Percentiles rank a stretch among this genome's conserved stretches.
Conservation (phyloP, 441 rosid species). For the Metrosideros polymorpha region DNA sequence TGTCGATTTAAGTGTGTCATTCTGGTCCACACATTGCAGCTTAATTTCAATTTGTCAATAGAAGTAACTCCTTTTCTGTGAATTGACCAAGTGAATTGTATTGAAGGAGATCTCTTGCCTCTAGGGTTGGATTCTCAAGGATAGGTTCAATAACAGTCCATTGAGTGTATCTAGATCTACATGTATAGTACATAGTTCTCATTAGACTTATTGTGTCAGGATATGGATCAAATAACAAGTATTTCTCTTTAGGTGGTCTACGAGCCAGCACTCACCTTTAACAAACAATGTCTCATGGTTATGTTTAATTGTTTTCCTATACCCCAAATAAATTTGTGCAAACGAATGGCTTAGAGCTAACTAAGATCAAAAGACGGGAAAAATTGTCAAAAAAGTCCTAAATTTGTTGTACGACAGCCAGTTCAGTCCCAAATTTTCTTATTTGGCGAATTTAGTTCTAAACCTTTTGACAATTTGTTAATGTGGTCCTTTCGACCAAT, state of each 20-base stretch:
- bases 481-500: fast-evolving
- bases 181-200: neutral
- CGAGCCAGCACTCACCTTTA: neutral
- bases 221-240: neutral
- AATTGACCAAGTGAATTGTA: neutral
- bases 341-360: neutral
- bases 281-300: no score
- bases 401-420: fast-evolving
- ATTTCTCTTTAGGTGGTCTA: neutral
- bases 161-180: neutral
- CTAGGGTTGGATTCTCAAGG: neutral
- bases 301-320: neutral
- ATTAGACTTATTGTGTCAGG: neutral
- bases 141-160: neutral
- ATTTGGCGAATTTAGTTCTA: neutral
- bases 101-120: neutral
- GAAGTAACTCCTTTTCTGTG: neutral
- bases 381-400: no score
- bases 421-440: fast-evolving
- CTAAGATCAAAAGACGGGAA: neutral
- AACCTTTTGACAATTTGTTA: fast-evolving
- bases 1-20: neutral
- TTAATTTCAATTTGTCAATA: neutral
- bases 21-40: neutral
- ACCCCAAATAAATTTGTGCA: neutral